Evolutionary conservation across 768 basidiomycete species (phyloP), one percentile per base, ranked within the genome.

Genomic region (Leccinum imitatum): DNA sequence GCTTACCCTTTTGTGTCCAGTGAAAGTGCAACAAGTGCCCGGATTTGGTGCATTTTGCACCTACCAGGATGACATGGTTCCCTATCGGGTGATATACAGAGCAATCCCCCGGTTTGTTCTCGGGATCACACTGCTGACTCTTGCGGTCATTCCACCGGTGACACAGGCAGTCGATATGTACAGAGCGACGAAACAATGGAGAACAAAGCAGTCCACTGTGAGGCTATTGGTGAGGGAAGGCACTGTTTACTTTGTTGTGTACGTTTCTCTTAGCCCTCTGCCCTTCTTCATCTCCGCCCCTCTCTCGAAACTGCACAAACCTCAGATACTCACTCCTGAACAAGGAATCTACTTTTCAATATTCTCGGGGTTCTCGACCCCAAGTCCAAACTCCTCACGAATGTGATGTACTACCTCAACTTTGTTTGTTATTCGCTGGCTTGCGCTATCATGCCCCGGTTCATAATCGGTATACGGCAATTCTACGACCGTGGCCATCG

Each of bases 171-270:
- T 60, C 6, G 39, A 54, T 1, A 60, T 55, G 59, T 51, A 60
- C 56, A 57, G 47, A 4, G 31, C 53, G 31, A 59, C 59, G 6
- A 63, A 60, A 15, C 52, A 14, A 31, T 60, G 56, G 59, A 56
- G 39, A 9, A 33, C 31, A 9, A 60, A 57, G 33, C 59, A 39
- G 6, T 60, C 54, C 27, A 51, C 25, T 51, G 25, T 51, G 17
- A 17, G 9, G 50, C 9, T 51, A 31, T 25, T 51, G 14, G 50
- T 51, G 27, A 51, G 15, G 25, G 50, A 51, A 51, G 50, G 50
- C 21, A 25, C 50, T 15, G 50, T 51, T 51, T 51, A 51, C 25
- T 51, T 51, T 51, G n/a, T 51, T 25, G 50, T 51, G 50, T 51
- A 51, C 27, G 62, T 44, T 23, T 21, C 2, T 50, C 47, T 14